Base-by-base conservation (phyloP, 257 asterid genomes). In the Plantago ovata region DNA sequence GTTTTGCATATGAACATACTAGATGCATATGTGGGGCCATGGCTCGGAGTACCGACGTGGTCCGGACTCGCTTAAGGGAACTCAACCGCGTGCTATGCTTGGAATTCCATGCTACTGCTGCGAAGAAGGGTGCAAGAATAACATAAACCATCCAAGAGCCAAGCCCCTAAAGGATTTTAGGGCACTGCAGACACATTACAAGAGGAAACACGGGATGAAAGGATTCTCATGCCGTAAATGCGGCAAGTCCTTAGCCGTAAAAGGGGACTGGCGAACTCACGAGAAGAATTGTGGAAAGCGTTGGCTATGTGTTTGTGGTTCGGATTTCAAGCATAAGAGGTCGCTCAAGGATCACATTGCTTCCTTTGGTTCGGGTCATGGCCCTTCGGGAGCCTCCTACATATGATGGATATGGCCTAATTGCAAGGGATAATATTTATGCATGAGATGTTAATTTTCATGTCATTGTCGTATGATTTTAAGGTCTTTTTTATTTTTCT, bases 21-120 rank as follows among this genome's bases (percentile, higher is more conserved):
- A 86, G 93, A 86, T 86, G 93, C 95, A 86, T 20, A 75, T 86
- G 93, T 86, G 93, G 93, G 93, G 95, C 0, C 93, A 86, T 7
- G 95, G 95, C 4, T 83, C 95, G 6, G 68, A 83, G 28, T 86
- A 65, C 44, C 58, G 95, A 0, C 61, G 83, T 11, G 95, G 95
- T 9, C 78, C 93, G 0, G 85, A 86, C 38, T 83, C 93, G 0
- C 68, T 86, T 10, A 83, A 74, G 66, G 93, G 89, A 63, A 69
- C 73, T 10, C 81, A 80, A 46, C 79, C 84, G 13, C 65, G 71
- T 20, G 81, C 73, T 10, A 79, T 79, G 82, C 18, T 68, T 10
- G 83, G 86, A 6, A 69, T 86, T 0, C 83, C 93, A 3, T 83
- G 95, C 75, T 83, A 86, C 62, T 83, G 95, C 66, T 81, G 82